Base-by-base conservation (phyloP, 352 stramenopile genomes). In the Pythium periplocum region DNA sequence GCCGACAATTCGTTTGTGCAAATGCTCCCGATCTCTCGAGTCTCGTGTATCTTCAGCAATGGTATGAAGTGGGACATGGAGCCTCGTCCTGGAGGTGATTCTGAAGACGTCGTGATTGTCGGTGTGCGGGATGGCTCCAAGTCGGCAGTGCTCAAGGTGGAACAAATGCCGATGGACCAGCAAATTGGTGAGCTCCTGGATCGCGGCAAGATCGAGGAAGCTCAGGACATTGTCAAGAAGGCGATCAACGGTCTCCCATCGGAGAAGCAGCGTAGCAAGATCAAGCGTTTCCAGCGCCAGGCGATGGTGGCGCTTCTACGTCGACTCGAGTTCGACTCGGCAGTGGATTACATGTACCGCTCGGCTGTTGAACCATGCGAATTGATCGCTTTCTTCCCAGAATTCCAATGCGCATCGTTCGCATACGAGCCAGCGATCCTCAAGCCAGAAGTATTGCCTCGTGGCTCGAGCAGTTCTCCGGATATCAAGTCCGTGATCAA, bases 41-140 rank as follows among this genome's bases (percentile, higher is more conserved):
- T 71, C 4, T 71, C 73, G 6, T 84, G 75, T 26, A 90, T 95
- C 59, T 95, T 95, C 61, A 73, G 75, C 43, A 95, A 95, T 58
- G 84, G 84, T n/a, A 95, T 95, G 84, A 95, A 95, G 64, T 95
- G 82, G 63, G 82, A 95, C 59, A 95, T 95, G 84, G 82, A 93
- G 32, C 84, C 84, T 2, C 71, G 84, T 26, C 77, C 71, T 8
- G 78, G 63, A 31, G 80, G 78, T 36, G 84, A 95, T 47, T 71
- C 64, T 3, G 84, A 95, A 51, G 84, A 95, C 47, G 75, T 93
- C 7, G 62, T 95, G 39, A 67, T 95, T 35, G 77, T 89, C 5
- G 84, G 82, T 6, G 68, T 89, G 11, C 71, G 83, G 34, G 83
- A 92, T n/a, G 68, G 64, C 34, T 68, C 71, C 12, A 87, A 71